Conservation (phyloP, 2,329 filamentous ascomycete genomes). For the Mycocentrospora acerina region DNA sequence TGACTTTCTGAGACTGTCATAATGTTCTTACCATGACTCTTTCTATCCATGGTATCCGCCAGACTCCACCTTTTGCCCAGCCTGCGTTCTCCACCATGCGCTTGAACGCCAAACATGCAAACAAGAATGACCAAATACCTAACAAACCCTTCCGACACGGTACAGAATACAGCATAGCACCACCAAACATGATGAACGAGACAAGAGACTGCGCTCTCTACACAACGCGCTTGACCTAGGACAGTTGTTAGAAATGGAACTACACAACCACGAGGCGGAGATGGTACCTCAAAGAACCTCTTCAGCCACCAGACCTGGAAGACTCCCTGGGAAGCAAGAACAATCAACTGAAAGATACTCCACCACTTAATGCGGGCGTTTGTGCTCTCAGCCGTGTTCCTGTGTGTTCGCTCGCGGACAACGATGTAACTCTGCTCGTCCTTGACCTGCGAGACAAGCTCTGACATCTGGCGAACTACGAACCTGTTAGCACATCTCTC, state of each 20-base stretch:
- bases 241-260: constrained; percentile 16
- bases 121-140: constrained; percentile 5
- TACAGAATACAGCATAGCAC: background rate
- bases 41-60: constrained; percentile 1
- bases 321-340: constrained; percentile 86
- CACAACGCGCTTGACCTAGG: constrained; percentile 38
- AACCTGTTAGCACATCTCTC: constrained; percentile 13
- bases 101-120: constrained; percentile 20
- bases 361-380: constrained; percentile 99
- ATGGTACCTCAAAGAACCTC: constrained; percentile 83
- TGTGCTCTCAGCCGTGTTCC: constrained; percentile 98
- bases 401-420: constrained; percentile 89
- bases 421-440: constrained; percentile 98
- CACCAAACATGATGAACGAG: no score
- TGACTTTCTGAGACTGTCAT: no score
- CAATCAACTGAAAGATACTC: constrained; percentile 92
- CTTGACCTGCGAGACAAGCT: constrained; percentile 88
- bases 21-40: no score
- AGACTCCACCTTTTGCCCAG: constrained; percentile 12
- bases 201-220: constrained; percentile 8
- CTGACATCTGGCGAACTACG: constrained; percentile 76
- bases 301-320: constrained; percentile 99
- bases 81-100: constrained; percentile 5
- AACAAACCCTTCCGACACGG: background rate
- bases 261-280: background rate